A percentile compares a stretch with the other conserved stretches of the same genome.
Evolutionary conservation across 2,329 filamentous ascomycete species (phyloP).

Genomic region (Colletotrichum echinochloae): DNA sequence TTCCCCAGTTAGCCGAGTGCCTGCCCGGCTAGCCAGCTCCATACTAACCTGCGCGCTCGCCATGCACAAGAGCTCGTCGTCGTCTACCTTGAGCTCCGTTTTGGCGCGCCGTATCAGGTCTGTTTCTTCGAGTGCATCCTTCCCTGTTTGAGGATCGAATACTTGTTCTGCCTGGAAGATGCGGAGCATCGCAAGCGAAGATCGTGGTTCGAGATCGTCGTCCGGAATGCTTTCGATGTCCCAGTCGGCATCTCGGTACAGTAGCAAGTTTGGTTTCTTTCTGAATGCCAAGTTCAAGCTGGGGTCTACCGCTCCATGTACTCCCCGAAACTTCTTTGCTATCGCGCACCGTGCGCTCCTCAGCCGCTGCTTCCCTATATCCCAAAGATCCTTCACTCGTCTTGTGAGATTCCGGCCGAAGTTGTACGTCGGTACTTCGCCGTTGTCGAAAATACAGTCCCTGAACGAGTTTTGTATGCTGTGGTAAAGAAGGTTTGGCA

Average conservation of each 20-base stretch:
- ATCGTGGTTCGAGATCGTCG: constrained; percentile 45
- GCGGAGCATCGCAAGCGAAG: constrained; percentile 46
- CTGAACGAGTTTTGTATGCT: constrained; percentile 38
- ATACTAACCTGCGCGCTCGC: constrained; percentile 42
- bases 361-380: not conserved
- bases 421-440: constrained; percentile 7
- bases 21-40: constrained; percentile 34
- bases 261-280: constrained; percentile 48
- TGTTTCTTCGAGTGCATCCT: constrained; percentile 45
- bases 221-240: constrained; percentile 52
- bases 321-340: no score
- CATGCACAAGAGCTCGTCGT: constrained; percentile 1
- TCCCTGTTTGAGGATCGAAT: constrained; percentile 46
- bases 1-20: constrained; percentile 24
- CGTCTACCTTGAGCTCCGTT: not conserved
- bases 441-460: constrained; percentile 1
- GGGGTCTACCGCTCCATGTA: not conserved
- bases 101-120: constrained; percentile 12
- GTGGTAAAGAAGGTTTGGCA: constrained; percentile 49
- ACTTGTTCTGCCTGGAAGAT: constrained; percentile 45
- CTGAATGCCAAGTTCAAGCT: constrained; percentile 49
- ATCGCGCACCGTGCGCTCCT: constrained; percentile 2
- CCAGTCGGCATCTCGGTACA: constrained; percentile 51
- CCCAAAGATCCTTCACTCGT: constrained; percentile 14
- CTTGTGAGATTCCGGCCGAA: not conserved